Conservation (phyloP, 805 yeast genomes). For the Nematodospora valgi region DNA sequence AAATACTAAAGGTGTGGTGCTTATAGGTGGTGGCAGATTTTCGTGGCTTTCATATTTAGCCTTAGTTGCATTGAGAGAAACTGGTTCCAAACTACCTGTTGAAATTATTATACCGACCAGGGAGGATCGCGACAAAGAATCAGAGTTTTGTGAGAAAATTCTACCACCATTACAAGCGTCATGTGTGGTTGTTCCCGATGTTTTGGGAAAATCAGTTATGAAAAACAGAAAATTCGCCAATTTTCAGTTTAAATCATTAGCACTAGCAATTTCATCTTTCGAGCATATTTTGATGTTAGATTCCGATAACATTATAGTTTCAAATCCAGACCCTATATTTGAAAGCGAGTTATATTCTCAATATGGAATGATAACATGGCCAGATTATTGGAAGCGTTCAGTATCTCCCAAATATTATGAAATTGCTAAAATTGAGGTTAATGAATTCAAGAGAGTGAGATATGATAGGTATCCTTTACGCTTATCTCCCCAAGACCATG, state of each 20-base stretch:
- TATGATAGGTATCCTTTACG: slow-evolving; percentile 23
- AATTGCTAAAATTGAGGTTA: slow-evolving; percentile 38
- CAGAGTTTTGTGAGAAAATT: slow-evolving; percentile 50
- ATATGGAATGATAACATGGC: slow-evolving; percentile 40
- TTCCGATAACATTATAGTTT: slow-evolving; percentile 30
- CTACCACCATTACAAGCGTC: slow-evolving; percentile 61
- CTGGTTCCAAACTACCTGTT: slow-evolving; percentile 37
- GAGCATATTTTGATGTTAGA: slow-evolving; percentile 32
- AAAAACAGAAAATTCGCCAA: slow-evolving; percentile 44
- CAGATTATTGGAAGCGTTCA: slow-evolving; percentile 41
- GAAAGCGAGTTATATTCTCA: slow-evolving; percentile 25
- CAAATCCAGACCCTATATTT: slow-evolving; percentile 29
- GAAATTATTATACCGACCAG: slow-evolving; percentile 35
- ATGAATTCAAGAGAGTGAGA: slow-evolving; percentile 26
- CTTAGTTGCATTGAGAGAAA: slow-evolving; percentile 27
- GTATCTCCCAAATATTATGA: slow-evolving; percentile 35
- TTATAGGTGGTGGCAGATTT: slow-evolving; percentile 34
- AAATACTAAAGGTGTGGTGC: slow-evolving; percentile 27
- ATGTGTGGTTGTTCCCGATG: slow-evolving; percentile 54
- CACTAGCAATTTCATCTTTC: slow-evolving; percentile 31
- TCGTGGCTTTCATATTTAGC: slow-evolving; percentile 36
- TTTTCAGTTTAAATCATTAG: slow-evolving; percentile 69
- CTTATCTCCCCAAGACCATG: slow-evolving; percentile 9
- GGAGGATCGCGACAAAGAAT: slow-evolving; percentile 29
- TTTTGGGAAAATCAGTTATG: slow-evolving; percentile 53